Evolutionary conservation across 2,329 filamentous ascomycete species (phyloP), one percentile per base, ranked within the genome.

Genomic region (Botrytis fragariae): DNA sequence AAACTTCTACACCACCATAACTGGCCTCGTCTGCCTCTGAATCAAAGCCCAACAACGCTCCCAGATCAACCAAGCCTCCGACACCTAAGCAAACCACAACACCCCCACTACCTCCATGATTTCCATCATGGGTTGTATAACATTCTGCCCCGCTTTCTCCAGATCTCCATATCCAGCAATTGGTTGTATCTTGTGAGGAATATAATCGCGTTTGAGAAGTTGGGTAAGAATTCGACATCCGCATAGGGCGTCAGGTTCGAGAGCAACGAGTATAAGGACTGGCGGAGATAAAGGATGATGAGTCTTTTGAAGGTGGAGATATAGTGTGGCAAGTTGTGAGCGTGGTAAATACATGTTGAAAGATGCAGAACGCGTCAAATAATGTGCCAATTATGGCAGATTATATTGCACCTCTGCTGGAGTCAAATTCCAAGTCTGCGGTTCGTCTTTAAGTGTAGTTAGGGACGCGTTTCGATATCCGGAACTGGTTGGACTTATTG

Each of bases 121-220:
- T 90, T 92, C 91, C 86, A 94, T 95, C 93, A 98, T 94, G 18
- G 94, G 94, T 72, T 86, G 87, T 59, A 98, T 92, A 62, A 97
- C 86, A 77, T 95, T 90, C 79, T 89, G 88, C 63, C 95, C 95
- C 35, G 92, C 92, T 78, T 90, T 91, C 80, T 93, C 88, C 64
- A 99, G 89, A 82, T 98, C 96, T 77, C 90, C 91, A 89, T 98
- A 98, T 72, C 96, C 96, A 32, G 93, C 90, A 72, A 99, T 92
- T 1, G 96, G 96, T 80, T 98, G 93, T 80, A 98, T 97, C 84
- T 98, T 98, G 85, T 98, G 95, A 22, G 92, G 93, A 78, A 99
- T 97, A 81, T 97, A 98, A 85, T 99, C 96, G 86, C 95, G 92
- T 84, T 97, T 98, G 74, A 99, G 87, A n/a, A 99, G 87, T 69